Conservation (phyloP, 1,284 basidiomycete genomes). For the Macrocystidia cucumis region DNA sequence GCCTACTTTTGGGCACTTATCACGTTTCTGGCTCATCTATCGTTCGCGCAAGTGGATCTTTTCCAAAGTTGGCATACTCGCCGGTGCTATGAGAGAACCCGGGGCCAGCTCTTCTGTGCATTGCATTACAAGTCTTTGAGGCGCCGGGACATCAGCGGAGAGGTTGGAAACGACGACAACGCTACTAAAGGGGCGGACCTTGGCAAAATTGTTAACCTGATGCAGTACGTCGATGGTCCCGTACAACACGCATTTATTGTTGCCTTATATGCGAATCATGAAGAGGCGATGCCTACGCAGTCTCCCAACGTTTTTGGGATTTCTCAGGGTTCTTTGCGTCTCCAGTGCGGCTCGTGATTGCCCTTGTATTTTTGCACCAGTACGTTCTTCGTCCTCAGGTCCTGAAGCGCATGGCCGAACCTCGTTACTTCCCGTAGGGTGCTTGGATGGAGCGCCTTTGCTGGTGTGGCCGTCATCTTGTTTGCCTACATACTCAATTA, state of each 20-base stretch:
- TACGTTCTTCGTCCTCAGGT: conserved; percentile 26
- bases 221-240: conserved; percentile 47
- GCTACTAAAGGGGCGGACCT: conserved; percentile 46
- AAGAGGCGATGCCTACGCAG: conserved; percentile 66
- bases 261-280: background rate
- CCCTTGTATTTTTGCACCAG: conserved; percentile 70
- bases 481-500: conserved; percentile 62
- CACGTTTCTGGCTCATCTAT: conserved; percentile 60
- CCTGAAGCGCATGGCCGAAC: conserved; percentile 1
- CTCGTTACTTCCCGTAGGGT: conserved; percentile 36
- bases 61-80: conserved; percentile 60
- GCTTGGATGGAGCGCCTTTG: conserved; percentile 77
- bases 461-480: conserved; percentile 67
- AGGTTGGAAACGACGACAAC: conserved; percentile 31
- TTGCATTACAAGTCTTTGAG: conserved; percentile 65
- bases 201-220: conserved; percentile 66
- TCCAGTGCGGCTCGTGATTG: conserved; percentile 70
- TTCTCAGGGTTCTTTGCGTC: conserved; percentile 61
- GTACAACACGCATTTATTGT: conserved; percentile 1
- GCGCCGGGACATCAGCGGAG: conserved; percentile 55
- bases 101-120: conserved; percentile 62
- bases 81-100: conserved; percentile 59
- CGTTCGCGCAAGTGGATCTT: conserved; percentile 63
- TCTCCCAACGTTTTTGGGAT: conserved; percentile 66
- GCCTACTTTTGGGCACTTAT: conserved; percentile 67